Evolutionary conservation across 345 rosid genomes (phyloP).

Genomic region (Eucalyptus coolabah): DNA sequence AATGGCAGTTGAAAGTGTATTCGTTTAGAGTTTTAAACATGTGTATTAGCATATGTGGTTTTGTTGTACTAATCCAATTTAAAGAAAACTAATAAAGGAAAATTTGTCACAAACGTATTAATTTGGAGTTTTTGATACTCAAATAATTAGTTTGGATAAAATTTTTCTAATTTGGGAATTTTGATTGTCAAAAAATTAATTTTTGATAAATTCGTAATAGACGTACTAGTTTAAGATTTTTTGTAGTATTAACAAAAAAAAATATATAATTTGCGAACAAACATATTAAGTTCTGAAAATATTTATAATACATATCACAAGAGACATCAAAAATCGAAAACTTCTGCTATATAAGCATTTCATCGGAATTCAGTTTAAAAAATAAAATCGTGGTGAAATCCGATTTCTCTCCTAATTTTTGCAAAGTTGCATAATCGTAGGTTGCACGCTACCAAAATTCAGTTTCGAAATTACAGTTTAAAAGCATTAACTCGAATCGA

Average conservation of each 20-base stretch:
- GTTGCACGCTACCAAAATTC: background rate
- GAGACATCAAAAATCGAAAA: background rate
- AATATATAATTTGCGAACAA: background rate
- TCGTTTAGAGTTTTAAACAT: too few species aligned
- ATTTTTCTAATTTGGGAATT: too few species aligned
- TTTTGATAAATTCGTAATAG: too few species aligned
- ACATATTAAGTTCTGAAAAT: background rate
- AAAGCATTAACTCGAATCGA: background rate
- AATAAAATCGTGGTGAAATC: background rate
- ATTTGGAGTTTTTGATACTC: too few species aligned
- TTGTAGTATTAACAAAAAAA: too few species aligned
- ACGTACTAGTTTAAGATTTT: accelerated
- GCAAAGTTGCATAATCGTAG: background rate
- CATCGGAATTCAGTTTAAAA: background rate
- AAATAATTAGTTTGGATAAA: background rate
- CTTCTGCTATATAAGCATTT: background rate
- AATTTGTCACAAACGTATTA: background rate
- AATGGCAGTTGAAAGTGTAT: too few species aligned
- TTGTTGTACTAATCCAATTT: background rate
- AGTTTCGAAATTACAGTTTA: background rate
- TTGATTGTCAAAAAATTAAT: too few species aligned
- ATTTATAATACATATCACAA: background rate
- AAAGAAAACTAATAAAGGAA: too few species aligned
- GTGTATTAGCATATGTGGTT: background rate
- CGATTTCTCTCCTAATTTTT: background rate